These are phyloP conservation scores for Mortierella sp. DNA, from an alignment of 371 early-diverging fungal species.

Conservation along the genomic window DNA sequence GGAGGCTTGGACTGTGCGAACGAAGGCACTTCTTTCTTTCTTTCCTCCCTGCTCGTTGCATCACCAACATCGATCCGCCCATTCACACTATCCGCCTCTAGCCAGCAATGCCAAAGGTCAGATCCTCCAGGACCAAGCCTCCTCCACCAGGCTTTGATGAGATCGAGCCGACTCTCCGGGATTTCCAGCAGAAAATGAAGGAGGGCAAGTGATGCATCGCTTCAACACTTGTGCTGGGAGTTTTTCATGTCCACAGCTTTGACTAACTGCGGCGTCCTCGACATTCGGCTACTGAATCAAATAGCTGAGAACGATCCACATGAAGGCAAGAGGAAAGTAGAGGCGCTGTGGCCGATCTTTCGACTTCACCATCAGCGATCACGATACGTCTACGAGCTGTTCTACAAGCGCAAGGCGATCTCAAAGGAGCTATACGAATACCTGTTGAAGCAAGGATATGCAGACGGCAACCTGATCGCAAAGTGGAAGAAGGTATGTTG, in stretches of 20 bases:
- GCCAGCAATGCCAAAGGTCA: conserved; percentile 82
- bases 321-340: conserved; percentile 94
- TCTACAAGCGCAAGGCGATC: conserved; percentile 94
- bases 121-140: conserved; percentile 78
- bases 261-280: too few species aligned
- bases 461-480: conserved; percentile 95
- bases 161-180: conserved; percentile 92
- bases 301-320: conserved; percentile 96
- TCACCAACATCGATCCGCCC: background rate
- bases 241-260: too few species aligned
- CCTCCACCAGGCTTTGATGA: conserved; percentile 97
- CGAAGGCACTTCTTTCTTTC: background rate
- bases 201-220: conserved; percentile 78
- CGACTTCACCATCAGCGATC: conserved; percentile 97
- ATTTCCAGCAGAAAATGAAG: conserved; percentile 94
- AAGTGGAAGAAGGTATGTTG: conserved; percentile 95
- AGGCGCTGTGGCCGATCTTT: conserved; percentile 96
- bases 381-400: conserved; percentile 95
- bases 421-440: conserved; percentile 93
- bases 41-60: background rate
- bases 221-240: background rate
- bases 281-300: background rate
- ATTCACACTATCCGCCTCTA: background rate
- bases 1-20: too few species aligned
- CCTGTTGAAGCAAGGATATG: conserved; percentile 89